Base-by-base conservation (phyloP, 2,329 filamentous ascomycete species). In the Graphiopsis chlorocephala region DNA sequence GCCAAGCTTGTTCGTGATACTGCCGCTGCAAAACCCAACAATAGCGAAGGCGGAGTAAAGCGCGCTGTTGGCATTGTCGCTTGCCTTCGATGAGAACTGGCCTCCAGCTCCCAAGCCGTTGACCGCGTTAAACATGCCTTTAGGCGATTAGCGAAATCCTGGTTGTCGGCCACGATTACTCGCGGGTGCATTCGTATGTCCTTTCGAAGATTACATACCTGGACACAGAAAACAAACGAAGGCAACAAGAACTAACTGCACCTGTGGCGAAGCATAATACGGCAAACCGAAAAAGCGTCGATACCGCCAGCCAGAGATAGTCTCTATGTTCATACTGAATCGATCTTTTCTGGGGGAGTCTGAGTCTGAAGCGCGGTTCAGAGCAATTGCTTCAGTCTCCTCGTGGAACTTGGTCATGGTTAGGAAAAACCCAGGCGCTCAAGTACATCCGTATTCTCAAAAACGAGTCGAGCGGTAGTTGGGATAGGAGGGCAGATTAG, bases 1-100 rank as follows among this genome's bases (percentile, higher is more conserved):
- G 64, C 91, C 91, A 63, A 93, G 82, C 68, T 85, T 85, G 80
- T 95, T 95, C 78, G 89, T 88, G 72, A 93, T 85, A 59, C 89
- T 93, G 62, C 86, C 86, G 55, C 85, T 85, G 67, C 87, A 86
- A 79, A 88, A 88, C 17, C 86, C 86, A 10, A 88, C 81, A 1
- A 87, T 83, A 64, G 85, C 86, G 74, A 92, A 92, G 45, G 88
- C 90, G 67, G 87, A 87, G 79, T 92, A 91, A 56, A 93, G 78
- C 23, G 89, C 90, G 5, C 86, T 88, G 74, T 86, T 89, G 71
- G 60, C 45, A 23, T 89, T 84, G 76, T 90, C 89, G 70, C 85
- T 82, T 25, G 73, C 74, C 23, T 80, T 82, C 5, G 76, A 69
- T 65, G 80, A 48, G 23, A 82, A 70, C 72, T 81, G 80, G 55